These are phyloP conservation scores for Fusarium duplospermum DNA, from an alignment of 2,329 filamentous ascomycete species.

Conservation along the genomic window DNA sequence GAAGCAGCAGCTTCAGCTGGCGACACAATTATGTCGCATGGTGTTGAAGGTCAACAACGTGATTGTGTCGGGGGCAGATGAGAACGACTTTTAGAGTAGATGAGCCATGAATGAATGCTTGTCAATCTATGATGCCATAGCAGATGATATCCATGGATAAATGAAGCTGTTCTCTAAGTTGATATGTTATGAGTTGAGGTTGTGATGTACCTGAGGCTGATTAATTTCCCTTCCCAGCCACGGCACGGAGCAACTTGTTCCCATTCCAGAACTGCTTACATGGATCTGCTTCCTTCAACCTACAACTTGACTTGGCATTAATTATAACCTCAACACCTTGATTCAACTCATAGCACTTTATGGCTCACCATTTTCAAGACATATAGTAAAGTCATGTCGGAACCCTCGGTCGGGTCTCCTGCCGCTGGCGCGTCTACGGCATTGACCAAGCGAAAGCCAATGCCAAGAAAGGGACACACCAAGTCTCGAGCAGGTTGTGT, in stretches of 20 bases:
- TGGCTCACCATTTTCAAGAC: background rate
- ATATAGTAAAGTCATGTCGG: background rate
- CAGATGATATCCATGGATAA: conserved; percentile 35
- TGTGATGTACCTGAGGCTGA: background rate
- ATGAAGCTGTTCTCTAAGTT: conserved; percentile 9
- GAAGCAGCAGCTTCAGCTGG: conserved; percentile 94
- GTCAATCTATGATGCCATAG: conserved; percentile 34
- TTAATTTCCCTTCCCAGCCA: conserved; percentile 7
- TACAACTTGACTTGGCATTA: background rate
- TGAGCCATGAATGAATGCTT: conserved; percentile 40
- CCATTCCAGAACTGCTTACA: conserved; percentile 19
- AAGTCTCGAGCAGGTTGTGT: conserved; percentile 50
- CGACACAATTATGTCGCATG: conserved; percentile 98
- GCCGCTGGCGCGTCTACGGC: background rate
- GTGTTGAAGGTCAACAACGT: conserved; percentile 98
- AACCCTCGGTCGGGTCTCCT: background rate
- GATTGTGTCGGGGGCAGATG: conserved; percentile 87
- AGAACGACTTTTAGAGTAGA: conserved; percentile 80
- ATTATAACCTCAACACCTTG: background rate
- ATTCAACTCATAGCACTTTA: background rate
- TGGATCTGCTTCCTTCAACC: background rate
- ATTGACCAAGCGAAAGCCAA: conserved; percentile 42
- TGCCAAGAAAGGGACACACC: conserved; percentile 51
- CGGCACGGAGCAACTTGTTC: conserved; percentile 17
- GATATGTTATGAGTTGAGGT: background rate